These are phyloP conservation scores for Trichoderma breve DNA, from an alignment of 2,329 filamentous ascomycete species.

Conservation along the genomic window DNA sequence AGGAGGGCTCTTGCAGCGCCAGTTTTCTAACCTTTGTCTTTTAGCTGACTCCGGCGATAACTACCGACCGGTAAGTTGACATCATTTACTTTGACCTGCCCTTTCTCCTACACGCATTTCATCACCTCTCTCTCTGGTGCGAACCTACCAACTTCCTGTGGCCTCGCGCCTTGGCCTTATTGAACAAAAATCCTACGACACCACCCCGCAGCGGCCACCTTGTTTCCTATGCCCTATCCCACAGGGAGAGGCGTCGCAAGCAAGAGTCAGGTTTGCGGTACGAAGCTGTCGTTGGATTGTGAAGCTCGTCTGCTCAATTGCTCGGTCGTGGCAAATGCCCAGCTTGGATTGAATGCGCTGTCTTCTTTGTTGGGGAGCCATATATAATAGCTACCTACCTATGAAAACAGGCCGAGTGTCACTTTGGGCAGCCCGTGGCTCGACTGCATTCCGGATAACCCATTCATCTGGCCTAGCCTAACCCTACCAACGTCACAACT, in stretches of 20 bases:
- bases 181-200: neutral
- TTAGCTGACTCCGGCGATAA: conserved; percentile 60
- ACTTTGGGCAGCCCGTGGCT: neutral
- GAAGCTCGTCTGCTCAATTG: neutral
- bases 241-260: neutral
- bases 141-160: neutral
- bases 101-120: neutral
- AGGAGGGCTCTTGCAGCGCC: conserved; percentile 27
- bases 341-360: neutral
- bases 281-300: neutral
- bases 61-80: conserved; percentile 55
- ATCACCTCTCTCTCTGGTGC: neutral
- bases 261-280: neutral
- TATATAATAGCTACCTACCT: neutral
- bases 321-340: neutral
- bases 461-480: neutral
- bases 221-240: neutral
- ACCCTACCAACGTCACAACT: neutral
- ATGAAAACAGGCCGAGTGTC: neutral
- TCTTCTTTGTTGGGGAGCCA: neutral
- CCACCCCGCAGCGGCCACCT: conserved; percentile 11
- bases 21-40: conserved; percentile 42
- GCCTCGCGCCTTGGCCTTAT: neutral
- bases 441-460: neutral
- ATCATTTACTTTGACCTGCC: conserved; percentile 2